Evolutionary conservation across 148 eudicot species (phyloP).

Genomic region (Heliamphora exappendiculata): DNA sequence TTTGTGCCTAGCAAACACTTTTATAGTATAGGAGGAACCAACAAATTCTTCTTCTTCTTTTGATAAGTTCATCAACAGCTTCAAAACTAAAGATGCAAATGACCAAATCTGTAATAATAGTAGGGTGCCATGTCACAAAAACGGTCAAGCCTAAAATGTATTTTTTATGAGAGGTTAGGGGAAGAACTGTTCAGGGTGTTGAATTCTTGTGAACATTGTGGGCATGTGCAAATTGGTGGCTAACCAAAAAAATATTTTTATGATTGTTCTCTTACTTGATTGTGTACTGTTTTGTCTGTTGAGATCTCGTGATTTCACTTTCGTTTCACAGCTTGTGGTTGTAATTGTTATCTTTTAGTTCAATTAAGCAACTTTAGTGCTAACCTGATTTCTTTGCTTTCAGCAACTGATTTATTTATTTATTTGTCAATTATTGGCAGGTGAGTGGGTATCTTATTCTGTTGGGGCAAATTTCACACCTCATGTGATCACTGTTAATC

Average conservation of each 20-base stretch:
- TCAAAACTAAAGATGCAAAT: background rate
- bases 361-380: background rate
- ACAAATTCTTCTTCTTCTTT: too few species aligned
- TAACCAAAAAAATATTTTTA: background rate
- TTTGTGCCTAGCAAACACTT: background rate
- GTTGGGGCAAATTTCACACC: conserved; percentile 69
- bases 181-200: background rate
- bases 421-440: conserved; percentile 21
- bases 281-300: too few species aligned
- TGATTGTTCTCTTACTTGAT: too few species aligned
- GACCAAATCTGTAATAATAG: background rate
- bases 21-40: too few species aligned
- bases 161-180: background rate
- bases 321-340: background rate
- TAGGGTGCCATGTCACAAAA: background rate
- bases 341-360: background rate
- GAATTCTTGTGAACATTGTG: background rate
- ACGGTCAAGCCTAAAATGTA: background rate
- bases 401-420: background rate
- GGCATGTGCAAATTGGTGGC: background rate
- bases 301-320: too few species aligned
- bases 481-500: conserved; percentile 73
- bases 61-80: too few species aligned
- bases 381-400: conserved; percentile 4
- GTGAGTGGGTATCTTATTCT: conserved; percentile 37